Conservation (phyloP, 352 stramenopile species). For the Phytophthora aleatoria region DNA sequence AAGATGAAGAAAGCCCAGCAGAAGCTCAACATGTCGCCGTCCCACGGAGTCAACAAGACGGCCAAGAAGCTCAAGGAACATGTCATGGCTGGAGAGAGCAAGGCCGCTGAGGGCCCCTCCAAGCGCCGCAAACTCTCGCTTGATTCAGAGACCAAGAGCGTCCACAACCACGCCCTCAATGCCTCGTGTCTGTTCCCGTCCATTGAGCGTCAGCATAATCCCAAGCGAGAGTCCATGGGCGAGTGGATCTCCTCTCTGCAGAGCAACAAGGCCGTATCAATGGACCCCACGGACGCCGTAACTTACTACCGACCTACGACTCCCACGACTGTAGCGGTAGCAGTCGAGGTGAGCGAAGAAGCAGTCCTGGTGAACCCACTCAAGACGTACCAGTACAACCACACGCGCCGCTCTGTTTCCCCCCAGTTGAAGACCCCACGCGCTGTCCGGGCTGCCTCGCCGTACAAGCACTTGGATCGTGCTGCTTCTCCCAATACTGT, state of each 20-base stretch:
- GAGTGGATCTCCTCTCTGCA: conserved; percentile 40
- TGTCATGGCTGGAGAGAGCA: conserved; percentile 25
- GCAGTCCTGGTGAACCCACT: conserved; percentile 33
- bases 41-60: conserved; percentile 30
- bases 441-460: conserved; percentile 25
- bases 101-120: conserved; percentile 24
- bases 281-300: conserved; percentile 22
- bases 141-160: conserved; percentile 21
- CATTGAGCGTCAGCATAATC: conserved; percentile 38
- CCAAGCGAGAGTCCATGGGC: conserved; percentile 29
- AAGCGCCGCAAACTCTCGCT: conserved; percentile 59
- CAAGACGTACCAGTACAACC: conserved; percentile 30
- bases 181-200: conserved; percentile 35
- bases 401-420: conserved; percentile 27
- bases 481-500: conserved; percentile 34
- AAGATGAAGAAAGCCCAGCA: conserved; percentile 23
- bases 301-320: conserved; percentile 29
- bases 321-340: conserved; percentile 26
- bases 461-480: conserved; percentile 41
- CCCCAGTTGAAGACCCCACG: conserved; percentile 28
- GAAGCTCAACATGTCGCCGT: conserved; percentile 24
- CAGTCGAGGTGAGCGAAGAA: conserved; percentile 26
- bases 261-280: conserved; percentile 12
- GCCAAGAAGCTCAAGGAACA: conserved; percentile 48
- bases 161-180: conserved; percentile 16